Evolutionary conservation across 306 rosid species (phyloP).

Genomic region (Fragaria nilgerrensis): DNA sequence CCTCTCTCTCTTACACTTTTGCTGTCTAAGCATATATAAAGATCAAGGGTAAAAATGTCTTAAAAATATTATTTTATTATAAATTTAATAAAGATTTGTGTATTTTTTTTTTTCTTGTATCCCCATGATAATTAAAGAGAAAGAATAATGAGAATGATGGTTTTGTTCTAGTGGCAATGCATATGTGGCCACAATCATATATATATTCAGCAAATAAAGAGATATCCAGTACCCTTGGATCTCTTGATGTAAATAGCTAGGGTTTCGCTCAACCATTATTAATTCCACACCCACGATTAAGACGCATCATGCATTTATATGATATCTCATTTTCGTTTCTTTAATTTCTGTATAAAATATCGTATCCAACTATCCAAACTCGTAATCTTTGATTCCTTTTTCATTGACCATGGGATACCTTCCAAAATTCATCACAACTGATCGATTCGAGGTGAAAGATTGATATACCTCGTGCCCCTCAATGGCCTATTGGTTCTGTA

Average conservation of each 20-base stretch:
- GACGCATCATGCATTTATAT: too few relatives aligned
- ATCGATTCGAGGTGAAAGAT: not conserved
- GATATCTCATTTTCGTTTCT: too few relatives aligned
- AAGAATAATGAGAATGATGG: not conserved
- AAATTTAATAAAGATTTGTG: too few relatives aligned
- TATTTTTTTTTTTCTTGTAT: not conserved
- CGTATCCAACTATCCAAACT: not conserved
- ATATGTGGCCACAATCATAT: not conserved
- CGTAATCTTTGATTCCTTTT: not conserved
- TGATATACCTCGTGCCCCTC: not conserved
- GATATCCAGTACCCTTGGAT: not conserved
- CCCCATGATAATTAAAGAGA: not conserved
- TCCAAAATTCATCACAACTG: not conserved
- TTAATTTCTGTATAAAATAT: not conserved
- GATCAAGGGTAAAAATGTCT: too few relatives aligned
- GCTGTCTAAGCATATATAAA: too few relatives aligned
- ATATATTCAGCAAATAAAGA: not conserved
- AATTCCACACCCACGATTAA: too few relatives aligned
- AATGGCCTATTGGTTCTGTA: not conserved
- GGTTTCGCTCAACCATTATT: not conserved
- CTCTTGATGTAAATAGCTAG: not conserved
- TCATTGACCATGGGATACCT: constrained; percentile 18
- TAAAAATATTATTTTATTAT: too few relatives aligned
- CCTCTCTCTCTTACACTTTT: too few relatives aligned
- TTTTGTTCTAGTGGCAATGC: not conserved